A percentile compares a stretch with the other conserved stretches of the same genome.
Conservation (phyloP, 129 eudicot genomes). For the Mikania micrantha region DNA sequence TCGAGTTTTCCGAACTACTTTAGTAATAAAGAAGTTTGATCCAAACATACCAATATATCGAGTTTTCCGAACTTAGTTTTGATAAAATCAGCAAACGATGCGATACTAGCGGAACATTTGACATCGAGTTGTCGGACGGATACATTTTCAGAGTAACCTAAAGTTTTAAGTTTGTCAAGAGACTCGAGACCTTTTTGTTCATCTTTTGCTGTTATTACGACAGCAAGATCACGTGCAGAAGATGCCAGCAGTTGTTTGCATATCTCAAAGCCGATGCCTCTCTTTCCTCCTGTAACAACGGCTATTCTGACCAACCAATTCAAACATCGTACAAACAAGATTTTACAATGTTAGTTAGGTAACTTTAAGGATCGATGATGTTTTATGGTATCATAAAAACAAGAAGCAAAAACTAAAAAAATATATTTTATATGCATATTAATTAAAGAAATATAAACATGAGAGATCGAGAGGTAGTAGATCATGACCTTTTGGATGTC, state of each 20-base stretch:
- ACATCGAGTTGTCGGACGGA: constrained; percentile 10
- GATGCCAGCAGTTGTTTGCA: constrained; percentile 19
- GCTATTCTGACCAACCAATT: constrained; percentile 16
- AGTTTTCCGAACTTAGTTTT: constrained; percentile 16
- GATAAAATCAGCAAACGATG: constrained; percentile 18
- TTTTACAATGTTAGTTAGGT: not conserved
- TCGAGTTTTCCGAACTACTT: constrained; percentile 19
- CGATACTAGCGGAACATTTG: constrained; percentile 6
- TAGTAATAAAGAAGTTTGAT: not conserved
- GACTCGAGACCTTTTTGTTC: constrained; percentile 23
- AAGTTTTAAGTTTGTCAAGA: constrained; percentile 18
- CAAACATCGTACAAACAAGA: not conserved
- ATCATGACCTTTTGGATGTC: constrained; percentile 21
- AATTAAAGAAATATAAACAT: not conserved
- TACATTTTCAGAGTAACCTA: constrained; percentile 17
- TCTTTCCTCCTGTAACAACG: constrained; percentile 25
- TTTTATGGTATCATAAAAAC: not conserved
- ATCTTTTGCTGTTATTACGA: constrained; percentile 18
- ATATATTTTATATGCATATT: too few relatives aligned
- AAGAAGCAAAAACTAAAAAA: constrained; percentile 1
- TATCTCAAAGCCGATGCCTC: constrained; percentile 24
- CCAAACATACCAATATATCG: constrained; percentile 20
- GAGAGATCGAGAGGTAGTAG: not conserved
- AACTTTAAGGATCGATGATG: not conserved
- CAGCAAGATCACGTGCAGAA: constrained; percentile 6